Evolutionary conservation across 805 yeast genomes (phyloP), one percentile per base, ranked within the genome.

Genomic region (Yamadazyma ubonensis): DNA sequence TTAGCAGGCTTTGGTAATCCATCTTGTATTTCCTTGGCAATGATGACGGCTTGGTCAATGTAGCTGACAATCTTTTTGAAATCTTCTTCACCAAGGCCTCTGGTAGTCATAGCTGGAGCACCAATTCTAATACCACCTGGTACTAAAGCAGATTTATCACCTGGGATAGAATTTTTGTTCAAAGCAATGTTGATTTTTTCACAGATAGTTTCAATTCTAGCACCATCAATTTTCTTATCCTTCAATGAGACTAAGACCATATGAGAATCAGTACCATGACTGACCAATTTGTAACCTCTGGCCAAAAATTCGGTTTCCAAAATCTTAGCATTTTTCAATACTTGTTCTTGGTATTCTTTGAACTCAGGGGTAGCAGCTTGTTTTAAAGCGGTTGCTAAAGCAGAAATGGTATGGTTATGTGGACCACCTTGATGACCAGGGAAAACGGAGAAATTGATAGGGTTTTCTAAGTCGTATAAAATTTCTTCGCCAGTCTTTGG

Each of bases 401-500:
- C 98, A 49, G 96, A 81, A 58, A 91, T 91, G 54, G 98, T 91
- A 70, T 91, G 97, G 73, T 91, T 91, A 69, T 91, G 98, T 52
- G 99, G 99, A 60, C 99, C 99, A 74, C 99, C 99, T 75, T 91
- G 99, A 67, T 91, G 98, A 50, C 95, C 98, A 53, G 99, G 99
- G 86, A 91, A 91, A 41, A 91, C 98, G 22, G 96, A 87, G 61
- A 91, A 91, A 77, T 91, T 91, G 68, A 91, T 89, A 62, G 81
- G 84, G 60, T 81, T 79, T 68, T 91, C 98, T 58, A 91, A 78
- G 56, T 91, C 96, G 63, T 88, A 90, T 37, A 75, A 70, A 41
- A 84, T 72, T 67, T 87, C 90, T 65, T 86, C 86, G 51, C 96
- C 97, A 52, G 80, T 79, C 75, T 86, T 87, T 56, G 81, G 68